Conservation (phyloP, 2,329 filamentous ascomycete species). For the Microsporum audouinii region DNA sequence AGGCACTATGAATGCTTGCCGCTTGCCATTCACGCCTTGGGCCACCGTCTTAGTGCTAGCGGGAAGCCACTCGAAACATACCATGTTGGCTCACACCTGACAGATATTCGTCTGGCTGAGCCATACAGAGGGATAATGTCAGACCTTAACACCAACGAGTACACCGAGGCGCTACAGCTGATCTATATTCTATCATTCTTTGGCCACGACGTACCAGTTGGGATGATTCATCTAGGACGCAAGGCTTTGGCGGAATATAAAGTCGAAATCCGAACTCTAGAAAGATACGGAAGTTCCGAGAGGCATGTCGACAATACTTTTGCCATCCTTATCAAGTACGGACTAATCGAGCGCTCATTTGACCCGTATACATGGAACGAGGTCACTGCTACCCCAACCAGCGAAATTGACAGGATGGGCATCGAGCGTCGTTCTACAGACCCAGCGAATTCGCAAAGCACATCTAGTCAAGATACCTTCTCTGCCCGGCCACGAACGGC, state of each 20-base stretch:
- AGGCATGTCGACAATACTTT: constrained; percentile 37
- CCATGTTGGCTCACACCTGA: constrained; percentile 44
- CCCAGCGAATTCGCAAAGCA: constrained; percentile 21
- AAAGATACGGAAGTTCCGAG: constrained; percentile 17
- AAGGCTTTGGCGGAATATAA: constrained; percentile 19
- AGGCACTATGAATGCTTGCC: constrained; percentile 53
- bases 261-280: constrained; percentile 20
- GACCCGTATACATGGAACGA: constrained; percentile 22
- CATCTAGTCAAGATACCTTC: constrained; percentile 24
- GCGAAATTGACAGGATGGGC: constrained; percentile 4
- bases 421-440: constrained; percentile 19
- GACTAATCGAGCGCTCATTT: constrained; percentile 33
- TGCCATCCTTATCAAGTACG: constrained; percentile 35
- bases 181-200: constrained; percentile 56
- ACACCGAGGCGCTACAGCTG: constrained; percentile 49
- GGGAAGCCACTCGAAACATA: constrained; percentile 52
- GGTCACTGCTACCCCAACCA: constrained; percentile 7
- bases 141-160: constrained; percentile 31
- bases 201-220: constrained; percentile 53
- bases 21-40: constrained; percentile 56
- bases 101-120: constrained; percentile 43
- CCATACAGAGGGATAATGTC: constrained; percentile 39
- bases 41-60: constrained; percentile 50
- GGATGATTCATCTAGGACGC: constrained; percentile 49
- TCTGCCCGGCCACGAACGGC: constrained; percentile 23